Evolutionary conservation across 2,329 filamentous ascomycete species (phyloP).

Genomic region (Pleomassaria siparia): DNA sequence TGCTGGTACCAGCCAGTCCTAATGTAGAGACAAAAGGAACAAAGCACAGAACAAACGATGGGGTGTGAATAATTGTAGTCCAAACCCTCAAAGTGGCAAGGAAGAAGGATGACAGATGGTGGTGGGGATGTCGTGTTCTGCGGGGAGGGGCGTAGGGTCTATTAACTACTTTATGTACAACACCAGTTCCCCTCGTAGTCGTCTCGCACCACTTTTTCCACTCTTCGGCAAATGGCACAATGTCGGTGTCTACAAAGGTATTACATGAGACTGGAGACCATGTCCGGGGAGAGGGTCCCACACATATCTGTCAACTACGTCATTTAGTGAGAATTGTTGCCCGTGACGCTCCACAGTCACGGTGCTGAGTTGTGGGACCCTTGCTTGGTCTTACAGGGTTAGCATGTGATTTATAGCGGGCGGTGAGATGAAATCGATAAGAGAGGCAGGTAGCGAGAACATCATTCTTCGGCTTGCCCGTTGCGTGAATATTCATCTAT

Average conservation of each 20-base stretch:
- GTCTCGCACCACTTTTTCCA: slow-evolving; percentile 5
- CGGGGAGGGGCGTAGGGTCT: slow-evolving; percentile 4
- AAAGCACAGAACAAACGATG: neutral
- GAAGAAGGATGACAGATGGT: neutral
- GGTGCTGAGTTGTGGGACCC: slow-evolving; percentile 14
- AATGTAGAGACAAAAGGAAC: neutral
- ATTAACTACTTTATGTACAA: slow-evolving; percentile 17
- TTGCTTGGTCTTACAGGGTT: slow-evolving; percentile 9
- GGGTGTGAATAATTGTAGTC: neutral
- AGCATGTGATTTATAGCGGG: slow-evolving; percentile 12
- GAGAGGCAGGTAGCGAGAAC: slow-evolving; percentile 14
- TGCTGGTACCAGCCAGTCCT: slow-evolving; percentile 5
- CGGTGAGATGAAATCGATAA: slow-evolving; percentile 8
- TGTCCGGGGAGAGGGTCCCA: slow-evolving; percentile 13
- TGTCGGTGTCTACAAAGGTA: slow-evolving; percentile 4
- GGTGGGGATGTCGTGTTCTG: slow-evolving; percentile 1
- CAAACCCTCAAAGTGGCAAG: neutral
- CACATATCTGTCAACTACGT: slow-evolving; percentile 12
- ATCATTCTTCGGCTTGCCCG: slow-evolving; percentile 19
- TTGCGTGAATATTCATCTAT: slow-evolving; percentile 10
- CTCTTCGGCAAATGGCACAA: slow-evolving; percentile 1
- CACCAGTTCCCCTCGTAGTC: neutral
- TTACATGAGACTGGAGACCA: slow-evolving; percentile 17
- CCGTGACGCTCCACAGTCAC: slow-evolving; percentile 10
- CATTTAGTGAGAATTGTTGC: slow-evolving; percentile 12